Base-by-base conservation (phyloP, 805 yeast genomes). In the Grigorovia transvaalensis region DNA sequence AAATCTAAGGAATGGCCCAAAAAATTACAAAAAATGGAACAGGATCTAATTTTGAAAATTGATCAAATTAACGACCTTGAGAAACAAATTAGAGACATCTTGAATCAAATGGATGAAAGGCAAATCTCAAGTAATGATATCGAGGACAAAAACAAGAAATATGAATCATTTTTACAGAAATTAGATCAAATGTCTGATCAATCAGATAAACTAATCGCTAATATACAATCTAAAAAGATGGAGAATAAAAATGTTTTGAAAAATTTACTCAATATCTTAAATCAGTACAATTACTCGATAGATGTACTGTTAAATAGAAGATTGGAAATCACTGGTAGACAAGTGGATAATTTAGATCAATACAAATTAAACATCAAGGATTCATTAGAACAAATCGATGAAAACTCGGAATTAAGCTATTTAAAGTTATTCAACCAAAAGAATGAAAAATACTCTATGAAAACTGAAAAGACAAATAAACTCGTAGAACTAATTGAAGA, bases 111-210 rank as follows among this genome's bases (percentile, higher is more conserved):
- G 18, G 64, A 71, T 3, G 67, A 64, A 2, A 81, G 77, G 54
- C 88, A 88, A 1, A 71, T 82, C 49, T 77, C 85, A 3, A 74
- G 85, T 4, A 74, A 72, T 15, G 82, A 79, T 45, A 79, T 88
- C 50, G 88, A 88, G 57, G 68, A 74, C 50, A 73, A 84, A 68
- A 81, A 78, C 58, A 67, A 69, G 35, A 87, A 83, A 59, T 72
- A 87, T 51, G 87, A 82, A 48, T 74, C 74, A 46, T 64, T 84
- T 5, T 73, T 82, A 6, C 74, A 74, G 55, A 66, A 75, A 17
- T 72, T 85, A 48, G 88, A 84, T 50, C 59, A 64, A 2, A 68
- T 72, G 15, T 65, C 68, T 17, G 62, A 60, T 46, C 74, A 76
- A 52, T 66, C 77, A 49, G 79, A 77, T 47, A 79, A 77, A 45